phyloP scores from a whole-genome alignment of 164 flowering plant genomes.

The Macadamia tetraphylla region DNA sequence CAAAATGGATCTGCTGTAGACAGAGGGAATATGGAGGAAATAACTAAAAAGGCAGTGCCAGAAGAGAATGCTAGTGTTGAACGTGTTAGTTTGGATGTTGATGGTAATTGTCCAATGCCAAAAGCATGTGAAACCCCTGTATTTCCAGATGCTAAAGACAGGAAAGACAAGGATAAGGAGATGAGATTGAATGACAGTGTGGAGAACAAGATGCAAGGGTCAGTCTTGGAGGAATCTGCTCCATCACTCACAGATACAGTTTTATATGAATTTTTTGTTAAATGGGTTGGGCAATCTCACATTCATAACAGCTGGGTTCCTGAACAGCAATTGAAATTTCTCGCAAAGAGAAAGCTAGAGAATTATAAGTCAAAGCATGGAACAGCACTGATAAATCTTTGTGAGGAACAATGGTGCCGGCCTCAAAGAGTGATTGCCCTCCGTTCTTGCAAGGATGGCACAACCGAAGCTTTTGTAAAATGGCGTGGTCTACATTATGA shows the following conservation, averaged over 20 bases:
- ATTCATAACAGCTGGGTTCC: slow-evolving; percentile 86
- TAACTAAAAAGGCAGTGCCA: slow-evolving; percentile 16
- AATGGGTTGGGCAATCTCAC: slow-evolving; percentile 95
- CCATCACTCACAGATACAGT: slow-evolving; percentile 15
- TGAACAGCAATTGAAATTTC: slow-evolving; percentile 68
- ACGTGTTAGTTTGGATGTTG: background rate
- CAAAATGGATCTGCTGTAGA: slow-evolving; percentile 24
- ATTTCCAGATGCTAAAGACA: slow-evolving; percentile 14
- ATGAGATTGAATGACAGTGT: slow-evolving; percentile 10
- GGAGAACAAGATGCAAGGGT: slow-evolving; percentile 20
- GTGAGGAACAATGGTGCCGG: slow-evolving; percentile 79
- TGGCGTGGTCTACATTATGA: slow-evolving; percentile 94
- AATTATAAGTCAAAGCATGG: slow-evolving; percentile 94
- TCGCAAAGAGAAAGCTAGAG: slow-evolving; percentile 90
- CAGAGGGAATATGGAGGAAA: slow-evolving; percentile 19
- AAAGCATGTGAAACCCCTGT: slow-evolving; percentile 12
- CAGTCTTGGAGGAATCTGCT: slow-evolving; percentile 21
- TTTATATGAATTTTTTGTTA: slow-evolving; percentile 75
- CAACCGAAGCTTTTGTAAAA: slow-evolving; percentile 65
- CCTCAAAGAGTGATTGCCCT: slow-evolving; percentile 84
- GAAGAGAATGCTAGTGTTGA: slow-evolving; percentile 17
- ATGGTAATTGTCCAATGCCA: slow-evolving; percentile 10
- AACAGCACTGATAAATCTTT: slow-evolving; percentile 61
- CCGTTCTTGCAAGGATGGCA: slow-evolving; percentile 44
- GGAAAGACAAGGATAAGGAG: slow-evolving; percentile 21